Conservation (phyloP, 345 rosid species). For the Corchorus capsularis region DNA sequence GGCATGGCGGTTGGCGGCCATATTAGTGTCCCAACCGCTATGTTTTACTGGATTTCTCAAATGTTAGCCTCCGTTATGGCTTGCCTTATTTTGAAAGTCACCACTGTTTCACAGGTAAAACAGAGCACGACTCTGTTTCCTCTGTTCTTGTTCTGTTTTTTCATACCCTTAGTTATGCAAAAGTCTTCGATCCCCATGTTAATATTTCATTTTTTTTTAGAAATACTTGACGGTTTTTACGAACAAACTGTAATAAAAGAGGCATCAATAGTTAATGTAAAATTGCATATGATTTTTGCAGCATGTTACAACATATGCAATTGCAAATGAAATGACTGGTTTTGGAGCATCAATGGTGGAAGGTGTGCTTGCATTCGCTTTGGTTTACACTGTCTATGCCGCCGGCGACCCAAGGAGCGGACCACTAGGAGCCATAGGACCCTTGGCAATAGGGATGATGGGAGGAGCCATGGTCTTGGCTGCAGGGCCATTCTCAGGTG, state of each 20-base stretch:
- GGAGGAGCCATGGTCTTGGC: constrained; percentile 81
- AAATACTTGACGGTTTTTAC: too few relatives aligned
- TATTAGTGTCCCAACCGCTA: constrained; percentile 68
- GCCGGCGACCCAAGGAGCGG: constrained; percentile 59
- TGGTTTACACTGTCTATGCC: constrained; percentile 74
- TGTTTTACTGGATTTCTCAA: constrained; percentile 85
- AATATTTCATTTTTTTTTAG: too few relatives aligned
- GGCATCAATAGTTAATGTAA: not conserved
- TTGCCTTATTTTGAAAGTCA: constrained; percentile 60
- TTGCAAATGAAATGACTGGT: constrained; percentile 85
- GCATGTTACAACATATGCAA: constrained; percentile 58
- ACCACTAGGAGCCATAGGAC: constrained; percentile 44
- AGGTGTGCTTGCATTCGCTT: constrained; percentile 64
- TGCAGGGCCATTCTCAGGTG: constrained; percentile 86
- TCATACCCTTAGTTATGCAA: too few relatives aligned
- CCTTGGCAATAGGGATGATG: constrained; percentile 59
- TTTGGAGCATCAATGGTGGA: constrained; percentile 87
- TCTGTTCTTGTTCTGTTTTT: too few relatives aligned
- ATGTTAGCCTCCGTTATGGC: constrained; percentile 87
- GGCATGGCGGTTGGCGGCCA: constrained; percentile 82
- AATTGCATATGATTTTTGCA: constrained; percentile 21
- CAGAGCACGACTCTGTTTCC: not conserved
- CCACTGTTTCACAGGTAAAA: constrained; percentile 59
- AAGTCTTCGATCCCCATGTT: too few relatives aligned
- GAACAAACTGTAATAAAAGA: too few relatives aligned